Percentiles rank a stretch among this genome's conserved stretches.
Conservation (phyloP, 495 filamentous ascomycete species). For the Pyronema domesticum region DNA sequence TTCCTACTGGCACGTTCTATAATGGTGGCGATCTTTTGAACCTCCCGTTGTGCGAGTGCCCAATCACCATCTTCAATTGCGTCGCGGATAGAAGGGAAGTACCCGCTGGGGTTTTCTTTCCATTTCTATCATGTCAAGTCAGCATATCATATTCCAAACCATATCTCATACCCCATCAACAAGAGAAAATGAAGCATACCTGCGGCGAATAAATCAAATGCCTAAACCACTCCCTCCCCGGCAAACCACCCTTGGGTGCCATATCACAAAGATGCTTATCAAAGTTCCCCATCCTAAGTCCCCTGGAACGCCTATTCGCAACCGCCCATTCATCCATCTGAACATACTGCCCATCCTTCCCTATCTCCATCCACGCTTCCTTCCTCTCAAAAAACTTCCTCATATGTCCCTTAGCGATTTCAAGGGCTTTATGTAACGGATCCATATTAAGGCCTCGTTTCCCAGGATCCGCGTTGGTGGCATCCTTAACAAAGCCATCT, state of each 20-base stretch:
- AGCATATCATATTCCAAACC: background rate
- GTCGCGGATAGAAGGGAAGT: slow-evolving; percentile 76
- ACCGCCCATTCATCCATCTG: slow-evolving; percentile 40
- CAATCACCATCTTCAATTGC: slow-evolving; percentile 55
- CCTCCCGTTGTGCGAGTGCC: slow-evolving; percentile 46
- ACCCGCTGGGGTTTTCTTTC: slow-evolving; percentile 43
- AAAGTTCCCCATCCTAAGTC: slow-evolving; percentile 55
- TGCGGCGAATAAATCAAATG: slow-evolving; percentile 79
- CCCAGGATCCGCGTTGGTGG: slow-evolving; percentile 31
- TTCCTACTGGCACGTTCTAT: slow-evolving; percentile 47
- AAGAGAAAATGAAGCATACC: slow-evolving; percentile 22
- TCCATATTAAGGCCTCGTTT: slow-evolving; percentile 37
- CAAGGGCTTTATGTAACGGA: slow-evolving; percentile 41
- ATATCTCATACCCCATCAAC: background rate
- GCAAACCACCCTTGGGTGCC: slow-evolving; percentile 44
- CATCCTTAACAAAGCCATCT: slow-evolving; percentile 41
- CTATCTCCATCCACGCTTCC: slow-evolving; percentile 50
- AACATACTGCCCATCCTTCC: slow-evolving; percentile 40
- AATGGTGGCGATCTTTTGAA: slow-evolving; percentile 53
- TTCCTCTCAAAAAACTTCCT: slow-evolving; percentile 36
- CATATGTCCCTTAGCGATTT: slow-evolving; percentile 40
- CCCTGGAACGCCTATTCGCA: slow-evolving; percentile 46
- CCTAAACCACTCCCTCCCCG: slow-evolving; percentile 82
- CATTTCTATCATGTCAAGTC: slow-evolving; percentile 43
- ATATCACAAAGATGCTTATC: slow-evolving; percentile 70